Conservation (phyloP, 768 basidiomycete species). For the Myochromella boudieri region DNA sequence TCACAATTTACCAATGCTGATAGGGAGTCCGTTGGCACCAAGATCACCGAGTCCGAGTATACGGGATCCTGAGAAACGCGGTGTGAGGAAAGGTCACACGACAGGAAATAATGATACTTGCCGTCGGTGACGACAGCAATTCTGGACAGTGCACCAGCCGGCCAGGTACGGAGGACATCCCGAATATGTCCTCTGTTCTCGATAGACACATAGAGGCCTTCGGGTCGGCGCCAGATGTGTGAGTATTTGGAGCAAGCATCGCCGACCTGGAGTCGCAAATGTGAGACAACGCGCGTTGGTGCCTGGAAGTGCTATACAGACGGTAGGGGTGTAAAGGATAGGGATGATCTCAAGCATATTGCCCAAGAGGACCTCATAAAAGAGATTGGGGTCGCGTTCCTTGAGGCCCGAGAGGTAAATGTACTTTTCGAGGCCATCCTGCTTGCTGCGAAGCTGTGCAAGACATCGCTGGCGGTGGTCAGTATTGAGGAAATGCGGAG, state of each 20-base stretch:
- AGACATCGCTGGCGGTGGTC: conserved; percentile 59
- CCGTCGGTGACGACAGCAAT: conserved; percentile 84
- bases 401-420: conserved; percentile 69
- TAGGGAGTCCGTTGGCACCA: conserved; percentile 51
- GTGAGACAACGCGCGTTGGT: conserved; percentile 12
- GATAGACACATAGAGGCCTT: conserved; percentile 62
- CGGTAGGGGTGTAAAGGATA: conserved; percentile 76
- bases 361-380: conserved; percentile 61
- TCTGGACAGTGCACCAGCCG: conserved; percentile 41
- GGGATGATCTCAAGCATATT: conserved; percentile 70
- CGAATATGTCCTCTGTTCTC: conserved; percentile 65
- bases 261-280: conserved; percentile 45
- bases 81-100: conserved; percentile 3
- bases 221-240: conserved; percentile 65
- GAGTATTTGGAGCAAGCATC: conserved; percentile 73
- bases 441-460: conserved; percentile 56
- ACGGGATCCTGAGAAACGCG: conserved; percentile 56
- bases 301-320: conserved; percentile 24
- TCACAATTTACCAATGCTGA: conserved; percentile 73
- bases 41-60: conserved; percentile 68
- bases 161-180: conserved; percentile 55
- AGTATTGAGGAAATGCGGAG: conserved; percentile 48
- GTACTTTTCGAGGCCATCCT: conserved; percentile 61
- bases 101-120: conserved; percentile 25
- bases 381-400: conserved; percentile 59